Evolutionary conservation across 768 basidiomycete species (phyloP).

Genomic region (Russula sp.): DNA sequence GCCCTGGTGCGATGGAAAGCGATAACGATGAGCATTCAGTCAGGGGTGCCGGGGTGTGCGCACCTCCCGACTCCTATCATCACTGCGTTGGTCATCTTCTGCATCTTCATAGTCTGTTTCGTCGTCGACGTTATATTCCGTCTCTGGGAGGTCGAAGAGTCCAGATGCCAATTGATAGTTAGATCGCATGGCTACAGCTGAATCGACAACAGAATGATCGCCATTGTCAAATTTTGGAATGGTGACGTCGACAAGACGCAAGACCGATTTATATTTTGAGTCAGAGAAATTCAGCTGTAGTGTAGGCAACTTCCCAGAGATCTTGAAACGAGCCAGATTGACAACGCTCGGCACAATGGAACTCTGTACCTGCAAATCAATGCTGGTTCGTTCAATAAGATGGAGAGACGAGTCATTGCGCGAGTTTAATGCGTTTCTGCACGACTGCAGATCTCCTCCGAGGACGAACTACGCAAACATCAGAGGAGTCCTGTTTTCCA

Average conservation of each 20-base stretch:
- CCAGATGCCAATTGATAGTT: constrained; percentile 49
- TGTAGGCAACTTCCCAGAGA: constrained; percentile 81
- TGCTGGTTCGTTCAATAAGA: constrained; percentile 86
- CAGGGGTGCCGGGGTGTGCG: constrained; percentile 28
- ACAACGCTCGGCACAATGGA: constrained; percentile 85
- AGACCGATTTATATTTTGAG: constrained; percentile 83
- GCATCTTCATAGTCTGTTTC: constrained; percentile 39
- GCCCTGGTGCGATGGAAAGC: constrained; percentile 24
- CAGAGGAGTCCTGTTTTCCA: constrained; percentile 1
- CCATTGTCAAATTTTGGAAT: constrained; percentile 75
- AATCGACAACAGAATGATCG: constrained; percentile 16
- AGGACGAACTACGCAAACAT: constrained; percentile 65
- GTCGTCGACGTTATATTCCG: constrained; percentile 68
- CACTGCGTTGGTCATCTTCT: constrained; percentile 56
- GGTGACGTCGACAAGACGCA: constrained; percentile 87
- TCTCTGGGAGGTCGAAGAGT: constrained; percentile 47
- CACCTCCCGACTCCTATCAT: constrained; percentile 46
- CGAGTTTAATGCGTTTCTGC: constrained; percentile 69
- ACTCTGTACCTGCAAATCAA: constrained; percentile 84
- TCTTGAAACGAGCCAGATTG: constrained; percentile 82
- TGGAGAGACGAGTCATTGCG: constrained; percentile 60
- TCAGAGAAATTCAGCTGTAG: constrained; percentile 89
- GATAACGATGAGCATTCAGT: neutral
- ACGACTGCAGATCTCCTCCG: constrained; percentile 76
- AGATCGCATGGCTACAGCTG: constrained; percentile 21